Base-by-base conservation (phyloP, 2,329 filamentous ascomycete species). In the Cercospora nicotianae region DNA sequence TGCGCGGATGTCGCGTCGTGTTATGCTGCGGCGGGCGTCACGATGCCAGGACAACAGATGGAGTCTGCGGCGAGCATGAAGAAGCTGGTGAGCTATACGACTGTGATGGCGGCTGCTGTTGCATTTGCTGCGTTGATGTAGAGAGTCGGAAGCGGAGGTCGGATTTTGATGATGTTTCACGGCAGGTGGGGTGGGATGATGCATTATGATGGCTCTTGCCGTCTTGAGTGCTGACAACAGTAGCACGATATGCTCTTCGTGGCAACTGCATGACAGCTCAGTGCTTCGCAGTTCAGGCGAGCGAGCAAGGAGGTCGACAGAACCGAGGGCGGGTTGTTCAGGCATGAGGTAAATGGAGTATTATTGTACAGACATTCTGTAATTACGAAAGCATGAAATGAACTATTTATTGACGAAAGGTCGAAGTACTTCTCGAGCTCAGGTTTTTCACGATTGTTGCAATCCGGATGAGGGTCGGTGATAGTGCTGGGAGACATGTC, bases 81-180 rank as follows among this genome's bases (percentile, higher is more conserved):
- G 61, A 26, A n/a, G n/a, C 42, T 48, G 7, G 30, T 39, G 26
- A 57, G 45, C 45, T 63, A 63, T 30, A n/a, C 42, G 48, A 31
- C 20, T 18, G 61, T 63, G 26, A 18, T 57, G n/a, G 61, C 45
- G 5, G 61, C 61, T 3, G 61, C 61, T 36, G 42, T 63, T 26
- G 45, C n/a, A 13, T 63, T 63, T 20, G 61, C 48, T 23, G 61
- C 61, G 16, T 39, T 39, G 45, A 36, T 63, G 48, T 63, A 63
- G 61, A 42, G 36, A 42, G 16, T 42, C 36, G n/a, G 36, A 42
- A 42, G 23, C 23, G 48, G 45, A 63, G 31, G 13, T 12, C 18
- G 45, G 26, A n/a, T 26, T 39, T 36, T 3, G 26, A 30, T 55
- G 30, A 48, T 48, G 42, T 48, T 48, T 18, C 42, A 48, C 42